Base-by-base conservation (phyloP, 805 yeast species). In the Ogataea neopini region DNA sequence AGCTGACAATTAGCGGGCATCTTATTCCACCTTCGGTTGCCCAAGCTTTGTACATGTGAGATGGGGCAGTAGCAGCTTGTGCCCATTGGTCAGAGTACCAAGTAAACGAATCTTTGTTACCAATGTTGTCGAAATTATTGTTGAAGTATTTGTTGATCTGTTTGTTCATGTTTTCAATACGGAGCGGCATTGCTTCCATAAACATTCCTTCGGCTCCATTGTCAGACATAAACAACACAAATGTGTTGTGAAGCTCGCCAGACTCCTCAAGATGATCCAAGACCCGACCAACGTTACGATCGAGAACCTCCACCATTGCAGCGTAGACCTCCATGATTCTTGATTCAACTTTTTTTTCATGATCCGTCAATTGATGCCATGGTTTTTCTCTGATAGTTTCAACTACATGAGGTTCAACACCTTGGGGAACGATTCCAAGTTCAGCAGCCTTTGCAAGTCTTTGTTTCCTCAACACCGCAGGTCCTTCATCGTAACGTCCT, bases 161-260 rank as follows among this genome's bases (percentile, higher is more conserved):
- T 6, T 56, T 61, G 15, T 51, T 37, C 42, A 58, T 62, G 32
- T 67, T 63, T 22, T 55, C 61, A 19, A 57, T 50, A 3, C 63
- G 49, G 38, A 77, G 59, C 2, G 86, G 83, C 54, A 77, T 63
- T 2, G 82, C 84, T 52, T 80, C 83, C 63, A 77, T 66, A 42
- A 77, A 62, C 72, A 78, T 74, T 13, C 85, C 83, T 58, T 81
- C 85, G 4, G 85, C 85, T 19, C 85, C 86, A 59, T 81, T 81
- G 60, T 81, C 85, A 3, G 84, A 78, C 74, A 80, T 76, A 64
- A 81, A 81, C 28, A 79, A 51, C n/a, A 80, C 67, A 53, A 79
- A 67, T 0, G 85, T 80, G 61, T 81, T 76, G 34, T 80, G 83
- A 22, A 72, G 59, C 57, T 77, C 77, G 10, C 71, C 77, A 1